Evolutionary conservation across 345 rosid genomes (phyloP).

Genomic region (Eucalyptus lansdowneana): DNA sequence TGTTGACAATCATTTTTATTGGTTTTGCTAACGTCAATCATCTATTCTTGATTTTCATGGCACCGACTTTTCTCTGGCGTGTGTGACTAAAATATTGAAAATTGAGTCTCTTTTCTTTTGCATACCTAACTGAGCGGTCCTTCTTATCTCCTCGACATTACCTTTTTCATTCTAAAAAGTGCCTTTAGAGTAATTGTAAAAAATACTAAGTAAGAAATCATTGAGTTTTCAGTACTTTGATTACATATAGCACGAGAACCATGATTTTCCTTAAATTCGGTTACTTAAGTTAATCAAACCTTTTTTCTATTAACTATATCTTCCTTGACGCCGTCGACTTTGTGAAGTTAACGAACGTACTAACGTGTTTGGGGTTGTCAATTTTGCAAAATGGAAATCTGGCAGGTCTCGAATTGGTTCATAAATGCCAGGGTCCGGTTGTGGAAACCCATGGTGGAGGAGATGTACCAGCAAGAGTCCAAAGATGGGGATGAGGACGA

Average conservation of each 20-base stretch:
- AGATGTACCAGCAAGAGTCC: conserved; percentile 88
- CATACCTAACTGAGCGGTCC: neutral
- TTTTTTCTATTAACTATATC: neutral
- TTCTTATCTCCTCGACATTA: neutral
- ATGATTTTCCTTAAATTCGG: neutral
- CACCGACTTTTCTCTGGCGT: neutral
- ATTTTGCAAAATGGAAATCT: neutral
- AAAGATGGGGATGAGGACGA: conserved; percentile 31
- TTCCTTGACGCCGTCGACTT: neutral
- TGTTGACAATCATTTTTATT: neutral
- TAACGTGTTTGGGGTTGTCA: neutral
- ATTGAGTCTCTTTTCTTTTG: neutral
- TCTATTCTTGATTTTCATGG: neutral
- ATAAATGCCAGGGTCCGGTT: conserved; percentile 96
- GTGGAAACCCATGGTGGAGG: conserved; percentile 99
- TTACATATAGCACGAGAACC: neutral
- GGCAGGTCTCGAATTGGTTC: conserved; percentile 97
- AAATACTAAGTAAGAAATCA: neutral
- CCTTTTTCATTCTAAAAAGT: neutral
- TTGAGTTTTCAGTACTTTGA: neutral
- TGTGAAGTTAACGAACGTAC: neutral
- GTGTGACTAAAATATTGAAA: neutral
- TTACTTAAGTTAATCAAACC: neutral
- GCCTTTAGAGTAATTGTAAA: neutral
- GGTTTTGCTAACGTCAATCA: neutral